Conservation (phyloP, 192 early-diverging fungal genomes). For the Haplosporangium gracile region DNA sequence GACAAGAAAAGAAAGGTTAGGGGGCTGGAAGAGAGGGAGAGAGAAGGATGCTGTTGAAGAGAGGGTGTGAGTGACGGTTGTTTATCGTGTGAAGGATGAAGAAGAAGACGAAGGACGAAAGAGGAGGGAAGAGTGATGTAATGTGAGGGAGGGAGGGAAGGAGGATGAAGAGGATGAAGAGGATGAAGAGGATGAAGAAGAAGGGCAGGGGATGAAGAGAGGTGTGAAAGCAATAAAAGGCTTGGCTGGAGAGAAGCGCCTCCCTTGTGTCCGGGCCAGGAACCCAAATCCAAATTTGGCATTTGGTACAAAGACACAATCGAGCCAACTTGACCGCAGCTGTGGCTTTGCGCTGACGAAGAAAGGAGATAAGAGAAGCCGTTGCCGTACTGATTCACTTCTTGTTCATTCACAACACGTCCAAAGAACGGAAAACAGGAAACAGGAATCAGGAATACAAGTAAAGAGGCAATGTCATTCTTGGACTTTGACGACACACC, state of each 20-base stretch:
- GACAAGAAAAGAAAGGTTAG: neutral
- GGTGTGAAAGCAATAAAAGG: neutral
- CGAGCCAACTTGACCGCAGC: neutral
- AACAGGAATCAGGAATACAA: too few species aligned
- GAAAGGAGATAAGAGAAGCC: neutral
- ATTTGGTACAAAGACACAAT: neutral
- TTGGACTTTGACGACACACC: slow-evolving; percentile 29
- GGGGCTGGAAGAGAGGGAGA: neutral
- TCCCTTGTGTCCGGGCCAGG: neutral
- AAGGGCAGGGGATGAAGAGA: neutral
- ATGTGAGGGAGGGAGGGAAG: neutral
- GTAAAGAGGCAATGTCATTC: slow-evolving; percentile 27
- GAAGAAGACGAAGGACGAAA: neutral
- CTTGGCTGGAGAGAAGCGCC: neutral
- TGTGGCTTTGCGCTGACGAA: slow-evolving; percentile 4
- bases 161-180: too few species aligned
- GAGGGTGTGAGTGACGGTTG: neutral
- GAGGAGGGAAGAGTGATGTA: neutral
- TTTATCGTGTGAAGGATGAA: neutral
- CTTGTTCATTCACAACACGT: neutral
- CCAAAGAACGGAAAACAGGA: too few species aligned
- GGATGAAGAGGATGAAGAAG: too few species aligned
- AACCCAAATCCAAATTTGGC: neutral
- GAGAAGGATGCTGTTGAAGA: neutral
- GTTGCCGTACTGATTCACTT: neutral